Evolutionary conservation across 2,329 filamentous ascomycete species (phyloP).

Genomic region (Periconia macrospinosa): DNA sequence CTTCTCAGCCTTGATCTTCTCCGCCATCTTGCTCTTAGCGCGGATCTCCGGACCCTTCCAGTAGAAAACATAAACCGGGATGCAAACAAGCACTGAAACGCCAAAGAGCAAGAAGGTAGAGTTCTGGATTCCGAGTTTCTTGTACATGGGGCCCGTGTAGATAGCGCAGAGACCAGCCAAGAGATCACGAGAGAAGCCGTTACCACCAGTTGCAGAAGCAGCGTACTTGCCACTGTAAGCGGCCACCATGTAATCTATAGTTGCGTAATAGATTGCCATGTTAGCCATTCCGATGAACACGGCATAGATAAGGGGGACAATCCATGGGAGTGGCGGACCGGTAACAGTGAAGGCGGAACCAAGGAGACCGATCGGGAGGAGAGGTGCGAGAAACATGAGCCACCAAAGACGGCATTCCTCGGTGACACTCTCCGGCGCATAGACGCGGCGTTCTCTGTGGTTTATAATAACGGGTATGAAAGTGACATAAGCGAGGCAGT

Average conservation of each 20-base stretch:
- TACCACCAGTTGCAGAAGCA: constrained; percentile 75
- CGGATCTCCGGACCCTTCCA: constrained; percentile 57
- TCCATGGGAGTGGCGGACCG: constrained; percentile 67
- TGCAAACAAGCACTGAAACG: constrained; percentile 52
- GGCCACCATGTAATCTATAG: constrained; percentile 77
- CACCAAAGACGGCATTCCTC: constrained; percentile 69
- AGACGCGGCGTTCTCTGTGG: constrained; percentile 51
- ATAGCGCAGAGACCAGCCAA: constrained; percentile 72
- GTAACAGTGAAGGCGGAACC: constrained; percentile 62
- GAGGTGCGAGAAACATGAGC: constrained; percentile 63
- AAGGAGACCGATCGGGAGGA: constrained; percentile 67
- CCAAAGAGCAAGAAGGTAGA: constrained; percentile 50
- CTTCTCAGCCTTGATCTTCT: constrained; percentile 23
- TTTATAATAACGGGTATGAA: constrained; percentile 55
- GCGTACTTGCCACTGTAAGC: constrained; percentile 70
- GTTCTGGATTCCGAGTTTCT: constrained; percentile 26
- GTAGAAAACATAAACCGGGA: constrained; percentile 61
- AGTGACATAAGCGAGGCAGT: constrained; percentile 62
- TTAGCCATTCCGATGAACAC: constrained; percentile 66
- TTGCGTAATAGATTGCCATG: constrained; percentile 73
- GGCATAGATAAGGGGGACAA: constrained; percentile 55
- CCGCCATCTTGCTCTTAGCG: constrained; percentile 32
- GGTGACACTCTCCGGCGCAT: constrained; percentile 48
- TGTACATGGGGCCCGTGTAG: constrained; percentile 43
- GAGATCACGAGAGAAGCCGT: constrained; percentile 74